Percentiles rank a stretch among this genome's conserved stretches.
Evolutionary conservation across 164 flowering plant genomes (phyloP).

Genomic region (Euptelea pleiosperma): DNA sequence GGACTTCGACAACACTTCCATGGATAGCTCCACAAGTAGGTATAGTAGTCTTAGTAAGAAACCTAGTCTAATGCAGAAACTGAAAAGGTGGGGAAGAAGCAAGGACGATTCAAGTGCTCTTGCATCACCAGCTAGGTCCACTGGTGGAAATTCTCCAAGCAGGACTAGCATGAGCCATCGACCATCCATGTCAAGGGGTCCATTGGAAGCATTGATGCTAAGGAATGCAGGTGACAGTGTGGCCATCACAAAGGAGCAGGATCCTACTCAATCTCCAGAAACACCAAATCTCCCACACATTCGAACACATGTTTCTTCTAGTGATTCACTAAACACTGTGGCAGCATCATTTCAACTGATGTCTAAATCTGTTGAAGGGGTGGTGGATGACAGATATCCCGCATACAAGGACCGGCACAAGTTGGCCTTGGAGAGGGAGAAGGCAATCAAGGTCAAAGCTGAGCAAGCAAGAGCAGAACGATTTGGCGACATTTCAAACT

Average conservation of each 20-base stretch:
- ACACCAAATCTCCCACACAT: slow-evolving; percentile 52
- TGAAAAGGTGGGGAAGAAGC: slow-evolving; percentile 89
- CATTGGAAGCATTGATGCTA: slow-evolving; percentile 80
- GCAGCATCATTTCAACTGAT: slow-evolving; percentile 79
- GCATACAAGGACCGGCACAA: slow-evolving; percentile 90
- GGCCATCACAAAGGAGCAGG: slow-evolving; percentile 75
- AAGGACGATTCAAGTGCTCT: slow-evolving; percentile 74
- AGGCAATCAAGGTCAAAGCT: slow-evolving; percentile 78
- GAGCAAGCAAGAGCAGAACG: slow-evolving; percentile 78
- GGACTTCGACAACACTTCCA: slow-evolving; percentile 83
- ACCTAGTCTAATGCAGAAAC: slow-evolving; percentile 73
- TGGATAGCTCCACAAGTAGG: slow-evolving; percentile 76
- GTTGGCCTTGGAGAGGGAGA: slow-evolving; percentile 85
- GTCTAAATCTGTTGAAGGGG: slow-evolving; percentile 91
- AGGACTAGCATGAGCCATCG: slow-evolving; percentile 48
- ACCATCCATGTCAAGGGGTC: slow-evolving; percentile 58
- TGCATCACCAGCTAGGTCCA: slow-evolving; percentile 75
- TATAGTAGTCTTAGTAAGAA: slow-evolving; percentile 75
- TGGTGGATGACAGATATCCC: slow-evolving; percentile 83
- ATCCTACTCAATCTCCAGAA: slow-evolving; percentile 44
- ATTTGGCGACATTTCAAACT: slow-evolving; percentile 49
- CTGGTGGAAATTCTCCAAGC: slow-evolving; percentile 70
- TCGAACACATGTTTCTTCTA: slow-evolving; percentile 42
- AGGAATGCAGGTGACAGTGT: slow-evolving; percentile 83
- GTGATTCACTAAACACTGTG: slow-evolving; percentile 60